These are phyloP conservation scores for Pythium grandisporangium DNA, from an alignment of 352 stramenopile species.

Conservation along the genomic window DNA sequence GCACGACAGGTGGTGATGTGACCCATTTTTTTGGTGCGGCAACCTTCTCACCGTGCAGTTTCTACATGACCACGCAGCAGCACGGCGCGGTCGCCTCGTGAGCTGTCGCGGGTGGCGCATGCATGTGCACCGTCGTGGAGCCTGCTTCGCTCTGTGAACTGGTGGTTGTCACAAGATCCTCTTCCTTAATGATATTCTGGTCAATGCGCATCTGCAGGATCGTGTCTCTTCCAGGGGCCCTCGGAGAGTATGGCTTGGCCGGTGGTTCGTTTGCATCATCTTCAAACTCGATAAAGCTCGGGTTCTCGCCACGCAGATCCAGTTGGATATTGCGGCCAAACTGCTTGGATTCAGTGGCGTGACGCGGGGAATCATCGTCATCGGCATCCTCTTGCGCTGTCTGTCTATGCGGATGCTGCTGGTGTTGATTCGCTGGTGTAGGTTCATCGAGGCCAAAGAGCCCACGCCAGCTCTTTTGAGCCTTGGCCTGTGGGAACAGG, in stretches of 20 bases:
- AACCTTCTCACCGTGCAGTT: too few relatives aligned
- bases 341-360: conserved; percentile 23
- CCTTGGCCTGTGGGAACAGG: neutral
- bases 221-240: conserved; percentile 36
- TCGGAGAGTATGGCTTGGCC: conserved; percentile 61
- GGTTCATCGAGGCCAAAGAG: neutral
- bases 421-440: neutral
- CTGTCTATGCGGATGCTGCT: neutral
- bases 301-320: conserved; percentile 40
- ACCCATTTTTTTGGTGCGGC: neutral
- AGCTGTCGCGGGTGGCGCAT: conserved; percentile 14
- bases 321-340: conserved; percentile 63
- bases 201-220: conserved; percentile 62
- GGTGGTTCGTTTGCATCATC: conserved; percentile 19
- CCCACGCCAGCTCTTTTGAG: neutral
- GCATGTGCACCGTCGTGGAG: neutral
- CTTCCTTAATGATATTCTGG: conserved; percentile 9
- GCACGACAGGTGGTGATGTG: too few relatives aligned
- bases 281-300: conserved; percentile 56
- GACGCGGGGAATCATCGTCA: conserved; percentile 5
- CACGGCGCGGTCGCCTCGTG: conserved; percentile 13
- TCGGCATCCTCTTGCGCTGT: neutral
- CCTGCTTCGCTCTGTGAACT: neutral
- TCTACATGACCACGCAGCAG: conserved; percentile 60
- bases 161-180: conserved; percentile 7